Evolutionary conservation across 2,329 filamentous ascomycete genomes (phyloP).

Genomic region (Alternaria solani): DNA sequence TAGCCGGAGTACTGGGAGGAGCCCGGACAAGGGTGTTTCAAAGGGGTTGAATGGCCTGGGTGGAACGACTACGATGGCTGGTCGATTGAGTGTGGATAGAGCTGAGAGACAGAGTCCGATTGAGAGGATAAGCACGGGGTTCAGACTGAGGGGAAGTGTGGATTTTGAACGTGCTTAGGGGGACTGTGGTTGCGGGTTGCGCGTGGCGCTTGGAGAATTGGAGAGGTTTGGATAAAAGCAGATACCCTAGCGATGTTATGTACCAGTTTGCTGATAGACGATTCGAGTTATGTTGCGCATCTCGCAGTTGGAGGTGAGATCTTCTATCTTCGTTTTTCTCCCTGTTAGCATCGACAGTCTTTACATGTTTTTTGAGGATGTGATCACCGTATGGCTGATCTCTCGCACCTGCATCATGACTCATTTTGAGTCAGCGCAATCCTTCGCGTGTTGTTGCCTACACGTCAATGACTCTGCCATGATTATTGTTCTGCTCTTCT

Average conservation of each 20-base stretch:
- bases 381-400: no score
- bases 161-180: constrained; percentile 33
- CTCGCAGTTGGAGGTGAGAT: not conserved
- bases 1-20: constrained; percentile 42
- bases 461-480: not conserved
- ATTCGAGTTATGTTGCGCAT: not conserved
- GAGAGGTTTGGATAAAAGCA: not conserved
- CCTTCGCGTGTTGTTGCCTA: not conserved
- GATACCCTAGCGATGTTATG: constrained; percentile 6
- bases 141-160: constrained; percentile 42
- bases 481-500: not conserved
- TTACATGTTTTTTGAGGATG: no score
- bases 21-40: constrained; percentile 21
- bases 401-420: no score
- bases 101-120: constrained; percentile 30
- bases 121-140: constrained; percentile 45
- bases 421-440: not conserved
- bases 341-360: no score
- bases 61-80: constrained; percentile 18
- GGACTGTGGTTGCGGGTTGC: not conserved
- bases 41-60: constrained; percentile 16
- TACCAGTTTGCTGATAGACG: not conserved
- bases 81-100: constrained; percentile 30
- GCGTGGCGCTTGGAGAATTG: not conserved
- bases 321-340: no score